These are phyloP conservation scores for Penicillium roqueforti DNA, from an alignment of 495 filamentous ascomycete genomes.

Conservation along the genomic window DNA sequence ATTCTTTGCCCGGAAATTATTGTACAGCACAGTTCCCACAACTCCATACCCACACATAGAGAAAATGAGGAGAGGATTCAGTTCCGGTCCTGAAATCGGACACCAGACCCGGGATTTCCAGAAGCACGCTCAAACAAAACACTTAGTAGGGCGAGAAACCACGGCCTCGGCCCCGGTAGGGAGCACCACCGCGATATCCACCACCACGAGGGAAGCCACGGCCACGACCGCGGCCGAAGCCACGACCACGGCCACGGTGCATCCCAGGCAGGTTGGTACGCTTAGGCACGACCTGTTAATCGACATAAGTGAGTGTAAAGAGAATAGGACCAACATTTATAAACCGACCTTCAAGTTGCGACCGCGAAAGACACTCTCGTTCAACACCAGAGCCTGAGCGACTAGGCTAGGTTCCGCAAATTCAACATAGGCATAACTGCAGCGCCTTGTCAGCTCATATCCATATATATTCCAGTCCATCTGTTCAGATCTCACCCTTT, in stretches of 20 bases:
- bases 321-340: not conserved
- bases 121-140: conserved; percentile 6
- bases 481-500: conserved; percentile 70
- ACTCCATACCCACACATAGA: conserved; percentile 31
- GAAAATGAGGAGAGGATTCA: conserved; percentile 12
- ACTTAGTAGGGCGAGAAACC: conserved; percentile 76
- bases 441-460: conserved; percentile 41
- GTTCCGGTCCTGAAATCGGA: conserved; percentile 3
- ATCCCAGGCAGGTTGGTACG: conserved; percentile 96
- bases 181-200: conserved; percentile 79
- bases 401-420: conserved; percentile 94
- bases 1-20: conserved; percentile 28
- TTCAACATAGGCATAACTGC: conserved; percentile 97
- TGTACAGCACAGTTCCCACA: conserved; percentile 32
- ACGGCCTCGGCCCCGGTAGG: conserved; percentile 69
- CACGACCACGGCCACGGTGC: conserved; percentile 60
- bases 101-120: conserved; percentile 6
- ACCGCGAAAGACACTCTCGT: conserved; percentile 94
- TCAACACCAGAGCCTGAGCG: conserved; percentile 87
- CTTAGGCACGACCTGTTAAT: conserved; percentile 79
- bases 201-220: conserved; percentile 66
- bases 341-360: conserved; percentile 80
- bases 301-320: conserved; percentile 2
- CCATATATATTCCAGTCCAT: conserved; percentile 8
- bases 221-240: conserved; percentile 48